Base-by-base conservation (phyloP, 192 early-diverging fungal genomes). In the Oehlia diaphana region DNA sequence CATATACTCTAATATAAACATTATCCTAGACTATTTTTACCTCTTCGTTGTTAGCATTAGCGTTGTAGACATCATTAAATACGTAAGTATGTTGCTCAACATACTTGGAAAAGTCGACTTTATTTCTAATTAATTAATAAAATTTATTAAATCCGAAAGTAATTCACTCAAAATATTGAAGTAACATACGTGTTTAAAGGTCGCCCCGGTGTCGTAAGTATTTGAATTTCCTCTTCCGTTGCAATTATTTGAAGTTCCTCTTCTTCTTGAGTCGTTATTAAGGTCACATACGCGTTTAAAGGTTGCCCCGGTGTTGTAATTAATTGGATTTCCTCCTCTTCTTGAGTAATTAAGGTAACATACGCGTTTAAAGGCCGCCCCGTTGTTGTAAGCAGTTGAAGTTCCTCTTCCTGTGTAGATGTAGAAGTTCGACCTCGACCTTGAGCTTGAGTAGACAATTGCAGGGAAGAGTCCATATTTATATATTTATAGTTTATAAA, bases 41-140 rank as follows among this genome's bases (percentile, higher is more conserved):
- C 44, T 94, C 87, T 66, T 94, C 93, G 81, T 99, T 98, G 70
- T 86, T 85, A 21, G 89, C 84, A 81, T 93, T 86, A 28, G 88
- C 89, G 79, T 95, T 94, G 87, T 98, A 97, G 3, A 96, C 98
- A 85, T 99, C 98, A 84, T 99, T 96, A 89, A 99, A 98, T 0
- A 90, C 86, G 82, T 98, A 99, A 28, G 90, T 91, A 84, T 98
- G 97, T 80, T 96, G 92, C 81, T 99, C 98, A 63, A 95, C 92
- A 81, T 94, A 99, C 82, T 91, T 94, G 42, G 97, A 96, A 88
- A 99, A 86, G 81, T 99, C 98, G 13, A 99, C 92, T 77, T 96
- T 96, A 28, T 94, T 90, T 81, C 94, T 95, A 74, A 68, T 16
- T 58, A n/a, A 77, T 26, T 68, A 68, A 39, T 28, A 68, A 14